Percentiles rank a stretch among this genome's conserved stretches.
These are phyloP conservation scores for Claviceps quebecensis DNA, from an alignment of 2,329 filamentous ascomycete genomes.

Conservation along the genomic window DNA sequence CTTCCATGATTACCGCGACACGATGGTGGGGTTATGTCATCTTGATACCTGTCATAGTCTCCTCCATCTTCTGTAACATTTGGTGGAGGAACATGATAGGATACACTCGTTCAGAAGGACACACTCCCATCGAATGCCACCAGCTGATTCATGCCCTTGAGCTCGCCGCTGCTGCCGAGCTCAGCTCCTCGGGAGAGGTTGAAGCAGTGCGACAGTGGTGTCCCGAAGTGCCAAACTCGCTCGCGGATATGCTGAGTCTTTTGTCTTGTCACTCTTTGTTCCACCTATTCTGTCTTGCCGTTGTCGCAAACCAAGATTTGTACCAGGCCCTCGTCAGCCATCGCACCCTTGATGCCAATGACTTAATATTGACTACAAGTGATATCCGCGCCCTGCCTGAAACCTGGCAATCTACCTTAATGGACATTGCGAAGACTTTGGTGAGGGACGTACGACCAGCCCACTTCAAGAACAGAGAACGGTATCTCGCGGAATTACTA, in stretches of 20 bases:
- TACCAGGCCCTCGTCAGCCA: slow-evolving; percentile 4
- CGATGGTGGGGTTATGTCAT: slow-evolving; percentile 40
- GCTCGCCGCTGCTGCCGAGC: slow-evolving; percentile 9
- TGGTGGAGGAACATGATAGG: slow-evolving; percentile 33
- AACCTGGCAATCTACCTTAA: slow-evolving; percentile 2
- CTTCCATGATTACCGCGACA: slow-evolving; percentile 34
- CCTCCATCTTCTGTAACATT: slow-evolving; percentile 31
- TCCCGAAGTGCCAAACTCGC: slow-evolving; percentile 6
- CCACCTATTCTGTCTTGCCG: slow-evolving; percentile 4
- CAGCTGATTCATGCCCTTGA: slow-evolving; percentile 10
- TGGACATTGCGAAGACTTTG: slow-evolving; percentile 7
- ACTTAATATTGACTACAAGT: slow-evolving; percentile 6
- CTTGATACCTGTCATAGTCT: slow-evolving; percentile 33
- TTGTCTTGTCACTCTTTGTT: slow-evolving; percentile 8
- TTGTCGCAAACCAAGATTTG: slow-evolving; percentile 2
- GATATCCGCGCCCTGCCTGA: slow-evolving; percentile 8
- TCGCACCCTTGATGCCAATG: background rate
- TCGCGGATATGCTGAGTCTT: slow-evolving; percentile 7
- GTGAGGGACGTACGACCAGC: slow-evolving; percentile 4
- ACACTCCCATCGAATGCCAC: slow-evolving; percentile 1
- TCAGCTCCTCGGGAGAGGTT: slow-evolving; percentile 1
- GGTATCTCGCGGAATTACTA: slow-evolving; percentile 11
- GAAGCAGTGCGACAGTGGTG: slow-evolving; percentile 5
- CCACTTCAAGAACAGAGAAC: slow-evolving; percentile 11
- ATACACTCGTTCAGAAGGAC: slow-evolving; percentile 17